Percentiles rank a stretch among this genome's conserved stretches.
These are phyloP conservation scores for Calcarisporium arbuscula DNA, from an alignment of 2,329 filamentous ascomycete genomes.

Conservation along the genomic window DNA sequence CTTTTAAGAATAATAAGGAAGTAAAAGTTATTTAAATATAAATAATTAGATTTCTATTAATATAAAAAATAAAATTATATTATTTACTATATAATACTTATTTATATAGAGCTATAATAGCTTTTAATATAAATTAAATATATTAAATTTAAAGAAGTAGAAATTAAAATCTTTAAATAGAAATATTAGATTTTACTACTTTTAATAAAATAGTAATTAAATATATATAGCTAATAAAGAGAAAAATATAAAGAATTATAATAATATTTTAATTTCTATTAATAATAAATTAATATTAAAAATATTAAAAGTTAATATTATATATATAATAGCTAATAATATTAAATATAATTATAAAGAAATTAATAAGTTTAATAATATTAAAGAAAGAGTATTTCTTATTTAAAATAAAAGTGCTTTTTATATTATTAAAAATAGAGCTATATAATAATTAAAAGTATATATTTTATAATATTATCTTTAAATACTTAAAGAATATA, in stretches of 20 bases:
- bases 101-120: neutral
- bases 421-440: neutral
- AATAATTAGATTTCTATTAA: neutral
- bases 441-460: neutral
- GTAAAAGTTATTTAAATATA: neutral
- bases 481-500: no score
- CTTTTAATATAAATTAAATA: neutral
- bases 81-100: neutral
- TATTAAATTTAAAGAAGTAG: neutral
- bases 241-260: neutral
- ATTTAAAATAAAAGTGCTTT: neutral
- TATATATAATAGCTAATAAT: neutral
- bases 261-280: conserved; percentile 1
- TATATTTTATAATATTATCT: neutral
- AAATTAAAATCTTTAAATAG: neutral
- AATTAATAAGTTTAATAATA: neutral
- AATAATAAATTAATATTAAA: neutral
- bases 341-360: neutral
- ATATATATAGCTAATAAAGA: neutral
- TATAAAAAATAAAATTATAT: neutral
- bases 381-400: neutral
- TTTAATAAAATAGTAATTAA: neutral
- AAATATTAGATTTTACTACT: neutral
- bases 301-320: neutral
- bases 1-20: neutral